Conservation (phyloP, 2,329 filamentous ascomycete species). For the Epichloe sp. region DNA sequence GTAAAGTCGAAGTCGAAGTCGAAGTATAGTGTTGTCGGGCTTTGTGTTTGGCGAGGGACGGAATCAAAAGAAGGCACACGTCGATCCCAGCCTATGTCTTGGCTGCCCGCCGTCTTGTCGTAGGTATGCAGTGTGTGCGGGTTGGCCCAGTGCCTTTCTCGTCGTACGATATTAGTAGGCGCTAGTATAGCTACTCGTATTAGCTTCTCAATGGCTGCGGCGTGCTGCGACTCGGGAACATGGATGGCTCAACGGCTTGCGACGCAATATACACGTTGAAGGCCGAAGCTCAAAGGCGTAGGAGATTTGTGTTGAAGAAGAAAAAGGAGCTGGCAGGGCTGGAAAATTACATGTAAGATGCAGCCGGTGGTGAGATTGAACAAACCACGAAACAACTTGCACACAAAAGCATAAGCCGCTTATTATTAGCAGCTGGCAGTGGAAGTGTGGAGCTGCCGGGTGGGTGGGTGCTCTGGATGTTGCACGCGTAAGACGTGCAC, state of each 20-base stretch:
- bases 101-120: neutral
- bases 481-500: no score
- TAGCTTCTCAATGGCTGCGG: neutral
- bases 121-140: neutral
- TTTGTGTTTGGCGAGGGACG: neutral
- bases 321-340: no score
- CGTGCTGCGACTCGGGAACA: neutral
- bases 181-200: neutral
- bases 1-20: neutral
- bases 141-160: neutral
- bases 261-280: conserved; percentile 4
- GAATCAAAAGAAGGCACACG: neutral
- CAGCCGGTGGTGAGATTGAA: no score
- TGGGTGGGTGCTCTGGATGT: no score
- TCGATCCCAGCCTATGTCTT: neutral
- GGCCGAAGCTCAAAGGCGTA: neutral
- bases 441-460: no score
- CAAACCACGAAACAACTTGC: no score
- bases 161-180: neutral
- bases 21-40: neutral
- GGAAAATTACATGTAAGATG: no score
- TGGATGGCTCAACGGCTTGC: neutral
- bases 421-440: no score
- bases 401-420: no score
- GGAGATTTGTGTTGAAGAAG: neutral